A percentile compares a stretch with the other conserved stretches of the same genome.
These are phyloP conservation scores for Papiliotrema laurentii DNA, from an alignment of 1,284 basidiomycete species.

Conservation along the genomic window DNA sequence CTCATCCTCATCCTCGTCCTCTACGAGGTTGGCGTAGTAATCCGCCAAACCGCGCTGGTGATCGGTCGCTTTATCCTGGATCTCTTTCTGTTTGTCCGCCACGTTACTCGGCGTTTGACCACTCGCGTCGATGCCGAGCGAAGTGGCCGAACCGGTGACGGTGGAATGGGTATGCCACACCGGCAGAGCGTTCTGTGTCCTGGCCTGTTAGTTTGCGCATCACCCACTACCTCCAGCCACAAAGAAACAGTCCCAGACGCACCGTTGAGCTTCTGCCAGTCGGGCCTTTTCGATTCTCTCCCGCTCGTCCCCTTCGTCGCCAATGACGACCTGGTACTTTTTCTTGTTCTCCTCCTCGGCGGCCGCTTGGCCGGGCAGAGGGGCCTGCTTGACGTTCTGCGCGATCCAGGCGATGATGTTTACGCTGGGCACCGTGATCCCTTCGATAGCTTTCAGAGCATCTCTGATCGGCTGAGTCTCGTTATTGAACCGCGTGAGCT, in stretches of 20 bases:
- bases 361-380: slow-evolving; percentile 55
- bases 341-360: slow-evolving; percentile 56
- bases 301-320: slow-evolving; percentile 71
- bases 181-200: slow-evolving; percentile 83
- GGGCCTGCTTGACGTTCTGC: slow-evolving; percentile 53
- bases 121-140: slow-evolving; percentile 57
- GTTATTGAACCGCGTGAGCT: slow-evolving; percentile 91
- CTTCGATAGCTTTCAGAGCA: slow-evolving; percentile 80
- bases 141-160: slow-evolving; percentile 83
- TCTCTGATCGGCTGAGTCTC: slow-evolving; percentile 84
- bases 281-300: slow-evolving; percentile 65
- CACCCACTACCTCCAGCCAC: background rate
- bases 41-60: slow-evolving; percentile 4
- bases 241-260: slow-evolving; percentile 6
- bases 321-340: slow-evolving; percentile 65
- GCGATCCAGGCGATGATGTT: slow-evolving; percentile 45
- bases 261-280: slow-evolving; percentile 68
- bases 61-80: background rate
- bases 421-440: slow-evolving; percentile 43
- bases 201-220: slow-evolving; percentile 13
- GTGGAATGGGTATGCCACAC: slow-evolving; percentile 93
- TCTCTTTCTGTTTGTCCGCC: background rate
- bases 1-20: slow-evolving; percentile 22
- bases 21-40: slow-evolving; percentile 2
- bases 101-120: slow-evolving; percentile 9